Base-by-base conservation (phyloP, 257 asterid species). In the Gentiana macrophylla region DNA sequence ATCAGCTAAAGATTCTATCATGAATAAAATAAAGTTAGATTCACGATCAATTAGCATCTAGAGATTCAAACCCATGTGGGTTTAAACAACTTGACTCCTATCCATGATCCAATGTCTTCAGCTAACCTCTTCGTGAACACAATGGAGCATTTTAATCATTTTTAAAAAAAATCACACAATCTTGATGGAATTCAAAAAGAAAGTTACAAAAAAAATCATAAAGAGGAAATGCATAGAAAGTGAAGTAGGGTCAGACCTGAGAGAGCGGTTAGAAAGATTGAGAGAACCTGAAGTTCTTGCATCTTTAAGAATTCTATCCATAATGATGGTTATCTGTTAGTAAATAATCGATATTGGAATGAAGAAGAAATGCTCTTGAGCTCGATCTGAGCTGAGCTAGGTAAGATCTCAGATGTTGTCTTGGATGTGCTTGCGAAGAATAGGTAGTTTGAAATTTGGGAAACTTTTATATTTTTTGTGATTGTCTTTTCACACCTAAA, bases 251-350 rank as follows among this genome's bases (percentile, higher is more conserved):
- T 64, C 74, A 61, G 37, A 64, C 98, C 88, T 83, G 80, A 91
- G 97, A 65, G 93, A 77, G 52, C 95, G 98, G 67, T 91, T 87
- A 41, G 98, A 91, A 44, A 91, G 86, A 61, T 91, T 91, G 13
- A 91, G 97, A 64, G 97, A 84, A 52, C 97, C 98, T 41, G 98
- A 91, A 52, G 89, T 70, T 38, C 98, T 83, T 50, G 95, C 98
- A 72, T 93, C 86, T 78, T 77, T 87, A 1, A 91, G 74, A 53
- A 78, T 69, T 59, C 95, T 94, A 69, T 91, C 96, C 96, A 90
- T 81, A 65, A 56, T n/a, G 44, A 12, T 49, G 41, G 15, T 33
- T 45, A 34, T 38, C 41, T 32, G 8, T 5, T 32, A 24, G 6
- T 41, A 5, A 10, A 38, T 32, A 32, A 32, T 24, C 44, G 38